Evolutionary conservation across 2,329 filamentous ascomycete genomes (phyloP), one percentile per base, ranked within the genome.

Genomic region (Rutstroemia sp.): DNA sequence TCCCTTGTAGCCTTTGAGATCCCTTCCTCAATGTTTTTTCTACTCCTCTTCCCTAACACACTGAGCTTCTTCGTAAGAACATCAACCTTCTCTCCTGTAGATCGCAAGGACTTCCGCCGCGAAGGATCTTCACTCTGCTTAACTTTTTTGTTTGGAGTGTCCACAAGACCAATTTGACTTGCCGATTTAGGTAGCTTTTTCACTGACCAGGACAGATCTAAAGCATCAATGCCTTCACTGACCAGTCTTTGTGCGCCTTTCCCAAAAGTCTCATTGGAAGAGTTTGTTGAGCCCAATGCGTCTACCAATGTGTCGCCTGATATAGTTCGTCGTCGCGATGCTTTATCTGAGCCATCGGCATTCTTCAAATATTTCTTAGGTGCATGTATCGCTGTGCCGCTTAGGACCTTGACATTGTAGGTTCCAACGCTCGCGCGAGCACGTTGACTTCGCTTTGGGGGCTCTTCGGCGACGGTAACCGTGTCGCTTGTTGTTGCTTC

Each of bases 391-490:
- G 79, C 77, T 49, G 81, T 87, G 62, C 84, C 83, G 57, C 77
- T 79, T 52, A 87, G 74, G 63, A 80, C 78, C 61, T 81, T 76
- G 16, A 87, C 72, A 64, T 90, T 90, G 72, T 90, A 90, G 16
- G 84, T 79, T 12, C 80, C 77, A 18, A 82, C 73, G 53, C 76
- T 78, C n/a, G 72, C 65, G 60, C 80, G 78, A 39, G 76, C 73
- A 65, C 85, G 80, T 63, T 78, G 78, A 59, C 79, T 76, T 56
- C 82, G 79, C 54, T 68, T 66, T 51, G 69, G 51, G n/a, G 56
- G 45, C n/a, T 56, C 50, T 34, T 42, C 57, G 21, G 41, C 27
- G 10, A 50, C 39, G 37, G 61, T 49, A 19, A 52, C 52, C 38
- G 52, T 46, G 16, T 59, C 49, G 37, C 55, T 12, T 10, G 34